A percentile compares a stretch with the other conserved stretches of the same genome.
Evolutionary conservation across 441 rosid species (phyloP).

Genomic region (Manihot esculenta): DNA sequence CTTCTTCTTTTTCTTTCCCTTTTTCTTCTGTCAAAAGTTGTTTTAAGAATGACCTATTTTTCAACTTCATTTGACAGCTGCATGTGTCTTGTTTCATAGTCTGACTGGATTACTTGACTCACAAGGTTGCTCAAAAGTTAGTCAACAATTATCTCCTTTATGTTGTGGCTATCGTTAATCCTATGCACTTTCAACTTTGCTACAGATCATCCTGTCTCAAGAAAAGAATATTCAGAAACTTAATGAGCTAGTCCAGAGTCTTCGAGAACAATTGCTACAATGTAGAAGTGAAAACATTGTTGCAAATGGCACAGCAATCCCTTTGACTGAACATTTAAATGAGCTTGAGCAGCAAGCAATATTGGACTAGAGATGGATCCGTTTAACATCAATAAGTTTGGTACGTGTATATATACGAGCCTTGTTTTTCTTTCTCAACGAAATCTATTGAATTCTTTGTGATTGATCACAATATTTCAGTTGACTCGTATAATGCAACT

Average conservation of each 20-base stretch:
- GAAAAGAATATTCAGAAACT: slow-evolving; percentile 71
- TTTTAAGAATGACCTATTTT: not conserved
- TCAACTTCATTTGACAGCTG: not conserved
- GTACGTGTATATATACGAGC: slow-evolving; percentile 28
- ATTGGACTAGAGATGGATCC: slow-evolving; percentile 35
- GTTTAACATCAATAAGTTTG: slow-evolving; percentile 17
- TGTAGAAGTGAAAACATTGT: slow-evolving; percentile 52
- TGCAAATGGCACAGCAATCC: slow-evolving; percentile 28
- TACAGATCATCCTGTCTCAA: slow-evolving; percentile 74
- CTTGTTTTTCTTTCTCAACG: slow-evolving; percentile 1
- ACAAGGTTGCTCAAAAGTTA: not conserved
- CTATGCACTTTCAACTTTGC: slow-evolving; percentile 18
- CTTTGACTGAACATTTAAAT: slow-evolving; percentile 42
- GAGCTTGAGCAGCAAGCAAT: slow-evolving; percentile 50
- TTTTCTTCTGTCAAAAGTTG: not conserved
- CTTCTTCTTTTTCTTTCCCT: not conserved
- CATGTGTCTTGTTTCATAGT: not conserved
- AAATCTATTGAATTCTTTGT: slow-evolving; percentile 3
- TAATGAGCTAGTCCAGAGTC: slow-evolving; percentile 55
- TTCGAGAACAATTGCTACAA: slow-evolving; percentile 49
- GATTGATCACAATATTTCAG: not conserved
- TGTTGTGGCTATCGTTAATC: slow-evolving; percentile 8
- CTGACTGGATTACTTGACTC: slow-evolving; percentile 2
- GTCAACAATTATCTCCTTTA: not conserved
- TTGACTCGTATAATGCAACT: not conserved